A percentile compares a stretch with the other conserved stretches of the same genome.
Conservation (phyloP, 2,329 filamentous ascomycete genomes). For the Karstenula rhodostoma region DNA sequence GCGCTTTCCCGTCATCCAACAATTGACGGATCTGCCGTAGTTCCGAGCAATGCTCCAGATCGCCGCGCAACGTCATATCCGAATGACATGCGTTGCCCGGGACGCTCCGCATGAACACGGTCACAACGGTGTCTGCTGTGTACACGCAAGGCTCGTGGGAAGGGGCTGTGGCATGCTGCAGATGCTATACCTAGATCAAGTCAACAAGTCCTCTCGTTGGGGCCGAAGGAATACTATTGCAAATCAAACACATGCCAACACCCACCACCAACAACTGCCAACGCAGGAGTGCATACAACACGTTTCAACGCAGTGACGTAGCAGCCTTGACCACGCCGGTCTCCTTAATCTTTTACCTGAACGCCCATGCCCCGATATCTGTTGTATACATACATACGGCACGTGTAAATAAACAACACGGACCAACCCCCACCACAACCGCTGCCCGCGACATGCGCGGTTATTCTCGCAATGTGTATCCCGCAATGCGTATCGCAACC, state of each 20-base stretch:
- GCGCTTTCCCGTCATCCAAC: conserved; percentile 37
- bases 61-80: not conserved
- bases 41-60: not conserved
- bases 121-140: not conserved
- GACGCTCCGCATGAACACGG: not conserved
- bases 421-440: not conserved
- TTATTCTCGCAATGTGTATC: not conserved
- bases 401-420: not conserved
- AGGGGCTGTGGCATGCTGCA: not conserved
- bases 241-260: conserved; percentile 3
- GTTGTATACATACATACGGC: not conserved
- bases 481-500: not conserved
- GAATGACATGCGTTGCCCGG: too few species aligned
- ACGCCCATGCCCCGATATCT: not conserved
- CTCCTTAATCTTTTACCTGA: not conserved
- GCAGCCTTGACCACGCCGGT: not conserved
- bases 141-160: not conserved
- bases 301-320: not conserved
- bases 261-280: conserved; percentile 2
- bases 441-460: not conserved
- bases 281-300: conserved; percentile 1
- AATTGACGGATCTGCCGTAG: conserved; percentile 49
- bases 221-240: not conserved
- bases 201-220: not conserved
- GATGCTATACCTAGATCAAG: not conserved